Conservation (phyloP, 139 green algal genomes). For the Axilococcus clingmanii region DNA sequence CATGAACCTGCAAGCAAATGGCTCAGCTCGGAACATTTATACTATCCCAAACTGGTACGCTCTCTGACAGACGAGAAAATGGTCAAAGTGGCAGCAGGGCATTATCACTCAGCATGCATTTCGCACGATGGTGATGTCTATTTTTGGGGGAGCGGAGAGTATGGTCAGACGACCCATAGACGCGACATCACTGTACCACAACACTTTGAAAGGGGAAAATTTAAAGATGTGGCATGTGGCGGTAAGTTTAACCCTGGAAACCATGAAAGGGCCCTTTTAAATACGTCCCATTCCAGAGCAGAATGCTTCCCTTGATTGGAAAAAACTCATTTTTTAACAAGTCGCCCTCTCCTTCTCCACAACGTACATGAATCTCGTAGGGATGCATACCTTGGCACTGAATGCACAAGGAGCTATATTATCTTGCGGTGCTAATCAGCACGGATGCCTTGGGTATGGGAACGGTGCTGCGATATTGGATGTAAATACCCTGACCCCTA, state of each 20-base stretch:
- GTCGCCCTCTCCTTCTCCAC: no score
- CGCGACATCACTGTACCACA: background rate
- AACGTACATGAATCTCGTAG: no score
- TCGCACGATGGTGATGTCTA: conserved; percentile 5
- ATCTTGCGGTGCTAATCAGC: conserved; percentile 36
- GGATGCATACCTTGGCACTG: conserved; percentile 24
- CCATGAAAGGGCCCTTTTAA: no score
- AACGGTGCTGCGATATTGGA: conserved; percentile 2
- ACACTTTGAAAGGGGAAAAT: no score
- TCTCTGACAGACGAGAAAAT: conserved; percentile 18
- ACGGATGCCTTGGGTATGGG: conserved; percentile 12
- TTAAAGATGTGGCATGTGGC: no score
- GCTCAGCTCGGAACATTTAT: conserved; percentile 8
- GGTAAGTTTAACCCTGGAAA: no score
- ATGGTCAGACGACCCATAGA: conserved; percentile 9
- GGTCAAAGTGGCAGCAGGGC: conserved; percentile 12
- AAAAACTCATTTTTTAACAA: no score
- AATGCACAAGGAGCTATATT: conserved; percentile 11
- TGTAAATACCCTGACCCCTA: background rate
- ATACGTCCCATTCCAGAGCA: no score
- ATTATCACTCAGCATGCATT: conserved; percentile 32
- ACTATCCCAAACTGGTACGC: conserved; percentile 21
- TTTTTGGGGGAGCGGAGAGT: conserved; percentile 19
- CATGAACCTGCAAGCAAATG: conserved; percentile 27
- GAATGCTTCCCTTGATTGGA: no score